Percentiles rank a stretch among this genome's conserved stretches.
Conservation (phyloP, 2,329 filamentous ascomycete species). For the Pleurostoma richardsiae region DNA sequence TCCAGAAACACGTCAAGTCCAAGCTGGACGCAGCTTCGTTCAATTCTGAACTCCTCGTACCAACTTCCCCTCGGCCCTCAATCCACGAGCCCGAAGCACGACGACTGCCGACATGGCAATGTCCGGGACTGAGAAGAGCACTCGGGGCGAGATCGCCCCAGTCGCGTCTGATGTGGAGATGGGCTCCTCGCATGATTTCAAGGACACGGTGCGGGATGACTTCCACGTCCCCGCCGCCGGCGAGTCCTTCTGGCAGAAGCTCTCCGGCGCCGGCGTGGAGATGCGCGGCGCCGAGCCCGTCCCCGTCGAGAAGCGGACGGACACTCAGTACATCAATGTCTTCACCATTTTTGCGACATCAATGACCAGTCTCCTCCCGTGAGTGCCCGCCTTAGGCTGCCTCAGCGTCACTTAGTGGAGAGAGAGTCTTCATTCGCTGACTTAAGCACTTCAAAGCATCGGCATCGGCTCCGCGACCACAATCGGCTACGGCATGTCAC, state of each 20-base stretch:
- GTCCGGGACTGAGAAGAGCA: background rate
- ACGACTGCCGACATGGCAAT: background rate
- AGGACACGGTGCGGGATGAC: background rate
- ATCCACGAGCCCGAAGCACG: too few relatives aligned
- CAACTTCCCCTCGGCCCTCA: too few relatives aligned
- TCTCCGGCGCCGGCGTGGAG: conserved; percentile 17
- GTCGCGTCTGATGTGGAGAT: background rate
- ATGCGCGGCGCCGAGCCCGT: conserved; percentile 22
- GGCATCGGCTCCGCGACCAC: conserved; percentile 14
- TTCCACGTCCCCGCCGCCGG: background rate
- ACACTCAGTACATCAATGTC: conserved; percentile 22
- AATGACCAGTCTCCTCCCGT: conserved; percentile 24
- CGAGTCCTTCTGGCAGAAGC: background rate
- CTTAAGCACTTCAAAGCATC: conserved; percentile 5
- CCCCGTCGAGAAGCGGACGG: conserved; percentile 19
- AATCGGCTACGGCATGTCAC: conserved; percentile 8
- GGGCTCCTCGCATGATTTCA: background rate
- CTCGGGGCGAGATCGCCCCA: background rate
- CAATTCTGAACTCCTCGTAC: too few relatives aligned
- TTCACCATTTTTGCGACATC: conserved; percentile 23
- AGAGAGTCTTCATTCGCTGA: background rate
- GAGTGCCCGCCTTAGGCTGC: conserved; percentile 6
- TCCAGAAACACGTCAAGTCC: too few relatives aligned
- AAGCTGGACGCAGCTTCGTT: too few relatives aligned
- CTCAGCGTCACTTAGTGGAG: background rate